Evolutionary conservation across 148 eudicot genomes (phyloP), one percentile per base, ranked within the genome.

Genomic region (Chenopodium formosanum): DNA sequence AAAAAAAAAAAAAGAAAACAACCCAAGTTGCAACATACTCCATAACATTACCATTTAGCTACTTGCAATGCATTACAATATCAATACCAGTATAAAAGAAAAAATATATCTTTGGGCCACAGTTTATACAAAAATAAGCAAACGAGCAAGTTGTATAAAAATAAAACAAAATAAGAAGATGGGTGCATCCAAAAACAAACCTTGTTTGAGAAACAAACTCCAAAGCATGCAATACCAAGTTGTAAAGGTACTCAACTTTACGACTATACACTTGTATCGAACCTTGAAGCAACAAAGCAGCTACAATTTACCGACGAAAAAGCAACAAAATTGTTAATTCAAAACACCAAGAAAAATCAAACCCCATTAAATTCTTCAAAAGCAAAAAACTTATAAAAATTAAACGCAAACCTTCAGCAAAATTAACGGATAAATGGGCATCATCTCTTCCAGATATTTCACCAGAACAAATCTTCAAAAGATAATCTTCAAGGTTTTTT

Each of bases 191-290:
- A 82, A 85, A 82, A 37, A 13, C 80, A 8, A 71, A 93, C 98
- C 94, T 91, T 79, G 90, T 86, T 84, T 92, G 89, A n/a, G 94
- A 89, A 78, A 96, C 83, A 63, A 90, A 94, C 50, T 94, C 93
- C 91, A 92, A 89, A 70, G 95, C 91, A 79, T 96, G 97, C 69
- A 90, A 66, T 63, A 94, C 99, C 90, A 96, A 79, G 63, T 91
- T 89, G 91, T 96, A 91, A 62, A 96, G 90, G 76, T 96, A 94
- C 84, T 96, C 99, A 50, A 96, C 98, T 85, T 92, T 96, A 67
- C 94, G 85, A 83, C 99, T 91, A 66, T 94, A 96, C 75, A 96
- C 98, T 86, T 94, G 97, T 70, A 91, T 84, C 19, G 99, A 96
- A 25, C 98, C 95, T 81, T 94, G 97, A 81, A 96, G 91, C 86